phyloP scores from a whole-genome alignment of 768 basidiomycete genomes.

The Clathrus columnatus region DNA sequence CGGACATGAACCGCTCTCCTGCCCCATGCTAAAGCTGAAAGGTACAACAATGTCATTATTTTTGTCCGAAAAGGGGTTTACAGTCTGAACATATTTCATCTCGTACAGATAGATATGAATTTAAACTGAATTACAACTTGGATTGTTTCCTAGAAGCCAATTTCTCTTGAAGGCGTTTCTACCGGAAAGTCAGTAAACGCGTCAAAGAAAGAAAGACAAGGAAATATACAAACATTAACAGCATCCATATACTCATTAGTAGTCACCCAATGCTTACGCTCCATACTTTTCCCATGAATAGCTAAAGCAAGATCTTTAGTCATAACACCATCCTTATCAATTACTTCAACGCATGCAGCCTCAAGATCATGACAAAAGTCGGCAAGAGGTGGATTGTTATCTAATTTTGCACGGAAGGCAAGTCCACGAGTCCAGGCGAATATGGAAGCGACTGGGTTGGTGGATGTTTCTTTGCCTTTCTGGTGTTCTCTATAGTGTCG shows the following conservation, averaged over 20 bases:
- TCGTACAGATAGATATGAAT: too few species aligned
- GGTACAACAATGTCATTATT: too few species aligned
- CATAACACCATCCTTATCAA: conserved; percentile 87
- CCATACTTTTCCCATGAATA: conserved; percentile 86
- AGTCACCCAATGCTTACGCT: conserved; percentile 94
- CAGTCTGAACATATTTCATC: too few species aligned
- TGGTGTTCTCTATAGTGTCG: conserved; percentile 96
- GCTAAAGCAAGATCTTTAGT: conserved; percentile 95
- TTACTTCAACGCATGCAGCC: conserved; percentile 81
- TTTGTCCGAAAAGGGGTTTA: too few species aligned
- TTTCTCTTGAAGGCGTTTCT: conserved; percentile 11
- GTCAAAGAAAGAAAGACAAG: neutral
- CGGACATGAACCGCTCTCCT: too few species aligned
- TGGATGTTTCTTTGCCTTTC: conserved; percentile 95
- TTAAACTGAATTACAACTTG: conserved; percentile 3
- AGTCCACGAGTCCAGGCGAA: conserved; percentile 98
- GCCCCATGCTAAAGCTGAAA: too few species aligned
- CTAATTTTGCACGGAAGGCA: conserved; percentile 86
- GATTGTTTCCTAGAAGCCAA: conserved; percentile 3
- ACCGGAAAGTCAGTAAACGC: neutral
- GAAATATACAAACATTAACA: conserved; percentile 55
- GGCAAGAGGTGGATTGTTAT: conserved; percentile 65
- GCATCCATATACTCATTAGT: conserved; percentile 91
- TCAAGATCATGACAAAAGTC: conserved; percentile 77
- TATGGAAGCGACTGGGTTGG: conserved; percentile 97